These are phyloP conservation scores for Pseudoscleropodium purum DNA, from an alignment of 225 moss, liverwort and hornwort species.

Conservation along the genomic window DNA sequence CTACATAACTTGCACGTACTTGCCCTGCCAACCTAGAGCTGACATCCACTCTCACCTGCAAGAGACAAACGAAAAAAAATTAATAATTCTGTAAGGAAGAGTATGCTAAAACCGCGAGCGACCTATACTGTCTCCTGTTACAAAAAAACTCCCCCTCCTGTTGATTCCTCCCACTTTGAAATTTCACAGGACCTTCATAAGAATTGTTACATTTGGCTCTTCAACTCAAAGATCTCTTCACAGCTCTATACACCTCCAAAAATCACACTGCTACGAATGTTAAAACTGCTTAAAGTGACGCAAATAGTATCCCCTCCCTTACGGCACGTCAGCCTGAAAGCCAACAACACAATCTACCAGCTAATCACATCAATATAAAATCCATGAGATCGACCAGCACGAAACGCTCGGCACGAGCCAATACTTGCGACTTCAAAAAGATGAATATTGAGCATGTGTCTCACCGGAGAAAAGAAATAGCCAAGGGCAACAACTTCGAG, in stretches of 20 bases:
- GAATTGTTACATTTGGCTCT: background rate
- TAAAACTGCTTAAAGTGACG: background rate
- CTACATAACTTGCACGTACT: constrained; percentile 60
- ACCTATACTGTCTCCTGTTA: background rate
- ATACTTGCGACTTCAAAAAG: background rate
- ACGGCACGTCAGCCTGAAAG: background rate
- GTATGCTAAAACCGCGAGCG: background rate
- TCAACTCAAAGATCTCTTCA: background rate
- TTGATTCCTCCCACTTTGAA: background rate
- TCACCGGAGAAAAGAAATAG: constrained; percentile 78
- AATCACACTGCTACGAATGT: background rate
- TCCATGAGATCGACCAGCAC: background rate
- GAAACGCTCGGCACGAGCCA: background rate
- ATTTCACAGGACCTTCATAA: background rate
- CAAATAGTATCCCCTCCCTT: background rate
- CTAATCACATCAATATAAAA: background rate
- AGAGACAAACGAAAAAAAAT: background rate
- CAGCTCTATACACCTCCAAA: background rate
- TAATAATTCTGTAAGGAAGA: background rate
- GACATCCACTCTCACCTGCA: constrained; percentile 86
- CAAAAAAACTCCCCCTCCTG: background rate
- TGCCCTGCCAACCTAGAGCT: constrained; percentile 90
- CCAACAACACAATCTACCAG: background rate
- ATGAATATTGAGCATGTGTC: background rate
- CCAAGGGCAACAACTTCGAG: constrained; percentile 75